Percentiles rank a stretch among this genome's conserved stretches.
Conservation (phyloP, 192 early-diverging fungal species). For the Coemansia sp. region DNA sequence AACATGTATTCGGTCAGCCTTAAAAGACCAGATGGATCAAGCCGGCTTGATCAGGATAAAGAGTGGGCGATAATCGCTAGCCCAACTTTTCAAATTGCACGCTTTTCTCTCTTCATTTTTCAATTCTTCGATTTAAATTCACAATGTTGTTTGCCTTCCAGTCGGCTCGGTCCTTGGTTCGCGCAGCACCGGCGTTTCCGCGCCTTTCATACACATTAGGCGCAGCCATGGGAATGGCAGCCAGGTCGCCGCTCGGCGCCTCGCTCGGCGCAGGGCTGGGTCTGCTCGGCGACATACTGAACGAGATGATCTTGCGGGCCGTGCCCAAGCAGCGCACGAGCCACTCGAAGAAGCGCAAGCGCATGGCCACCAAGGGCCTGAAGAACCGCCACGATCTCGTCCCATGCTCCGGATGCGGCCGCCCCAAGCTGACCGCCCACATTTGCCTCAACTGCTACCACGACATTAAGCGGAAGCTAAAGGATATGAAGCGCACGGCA, state of each 20-base stretch:
- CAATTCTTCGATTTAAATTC: neutral
- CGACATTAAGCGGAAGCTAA: slow-evolving; percentile 59
- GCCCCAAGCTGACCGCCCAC: slow-evolving; percentile 71
- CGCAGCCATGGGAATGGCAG: slow-evolving; percentile 5
- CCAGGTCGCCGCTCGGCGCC: slow-evolving; percentile 10
- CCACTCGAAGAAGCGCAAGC: slow-evolving; percentile 87
- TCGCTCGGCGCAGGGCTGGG: slow-evolving; percentile 29
- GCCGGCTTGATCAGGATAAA: neutral
- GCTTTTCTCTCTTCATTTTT: neutral
- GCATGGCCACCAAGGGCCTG: slow-evolving; percentile 74
- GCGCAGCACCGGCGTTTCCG: slow-evolving; percentile 15
- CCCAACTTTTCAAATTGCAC: neutral
- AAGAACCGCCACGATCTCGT: slow-evolving; percentile 68
- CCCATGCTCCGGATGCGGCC: slow-evolving; percentile 77
- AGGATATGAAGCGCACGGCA: slow-evolving; percentile 22
- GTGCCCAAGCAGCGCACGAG: slow-evolving; percentile 94
- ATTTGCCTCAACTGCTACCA: slow-evolving; percentile 75
- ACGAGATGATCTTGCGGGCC: slow-evolving; percentile 69
- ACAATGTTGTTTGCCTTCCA: slow-evolving; percentile 32
- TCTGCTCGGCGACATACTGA: slow-evolving; percentile 51
- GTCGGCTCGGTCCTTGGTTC: slow-evolving; percentile 19
- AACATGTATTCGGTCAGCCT: neutral
- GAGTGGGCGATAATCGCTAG: neutral
- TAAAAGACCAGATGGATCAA: neutral
- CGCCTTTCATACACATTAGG: slow-evolving; percentile 13